Base-by-base conservation (phyloP, 257 asterid species). In the Solanum raphanifolium region DNA sequence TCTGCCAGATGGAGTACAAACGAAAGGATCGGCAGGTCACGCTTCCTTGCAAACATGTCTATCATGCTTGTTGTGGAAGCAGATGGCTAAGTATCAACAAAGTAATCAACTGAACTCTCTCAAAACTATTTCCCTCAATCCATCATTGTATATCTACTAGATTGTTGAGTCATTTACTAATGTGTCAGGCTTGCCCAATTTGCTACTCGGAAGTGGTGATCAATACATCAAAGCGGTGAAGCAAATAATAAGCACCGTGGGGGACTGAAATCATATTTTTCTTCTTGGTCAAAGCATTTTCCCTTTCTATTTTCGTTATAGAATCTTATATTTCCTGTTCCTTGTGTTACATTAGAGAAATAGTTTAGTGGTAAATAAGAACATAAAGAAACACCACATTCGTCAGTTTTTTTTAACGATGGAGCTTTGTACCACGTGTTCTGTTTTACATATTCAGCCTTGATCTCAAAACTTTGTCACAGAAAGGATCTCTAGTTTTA, bases 1-100 rank as follows among this genome's bases (percentile, higher is more conserved):
- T 96, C 88, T 96, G 99, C 94, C 99, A 96, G 92, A 96, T 96
- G 99, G 99, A 95, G 91, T 96, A 96, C 87, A 96, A 95, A 89
- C 92, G 99, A 87, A 94, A 94, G 20, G 98, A 95, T 39, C 88
- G 90, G 88, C 95, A 90, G 88, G 92, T 95, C 88, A 94, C 93
- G 89, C 98, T 96, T 92, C 99, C 99, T n/a, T 96, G 98, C 94
- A 96, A 96, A 89, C 99, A 95, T 81, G 89, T 90, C 69, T 96
- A 96, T 91, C 99, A 96, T 89, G 92, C 91, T 25, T 89, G 89
- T 71, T 96, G 99, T 90, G 98, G 98, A 83, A 94, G 93, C 92
- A 92, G 91, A 93, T 96, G 99, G 99, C 98, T 96, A 81, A 92
- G 95, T 71, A 95, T 96, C 87, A 96, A 95, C 89, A 96, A 96